phyloP scores from a whole-genome alignment of 2,329 filamentous ascomycete species.

The Pestalotiopsis sp. region DNA sequence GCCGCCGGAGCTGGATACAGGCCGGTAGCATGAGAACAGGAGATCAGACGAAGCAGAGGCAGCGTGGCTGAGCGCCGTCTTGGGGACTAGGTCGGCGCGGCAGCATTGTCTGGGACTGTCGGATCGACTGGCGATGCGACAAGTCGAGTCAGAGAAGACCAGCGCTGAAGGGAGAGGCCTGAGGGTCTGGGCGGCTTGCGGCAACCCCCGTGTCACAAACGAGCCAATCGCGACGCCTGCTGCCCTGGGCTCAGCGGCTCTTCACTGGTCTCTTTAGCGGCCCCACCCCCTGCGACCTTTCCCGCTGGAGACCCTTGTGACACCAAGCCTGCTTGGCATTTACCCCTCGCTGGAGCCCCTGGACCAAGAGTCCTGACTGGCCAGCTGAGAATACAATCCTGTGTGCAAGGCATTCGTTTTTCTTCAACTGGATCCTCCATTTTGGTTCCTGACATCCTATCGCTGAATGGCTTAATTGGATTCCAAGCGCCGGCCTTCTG shows the following conservation, averaged over 20 bases:
- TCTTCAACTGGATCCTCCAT: not conserved
- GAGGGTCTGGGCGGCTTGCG: conserved; percentile 17
- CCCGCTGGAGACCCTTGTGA: not conserved
- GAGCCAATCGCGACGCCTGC: conserved; percentile 1
- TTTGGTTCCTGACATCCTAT: not conserved
- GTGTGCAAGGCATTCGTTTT: not conserved
- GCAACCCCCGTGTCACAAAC: not conserved
- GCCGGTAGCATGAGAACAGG: not conserved
- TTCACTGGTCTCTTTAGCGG: not conserved
- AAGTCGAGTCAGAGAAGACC: conserved; percentile 32
- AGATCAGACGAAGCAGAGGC: not conserved
- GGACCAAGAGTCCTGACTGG: not conserved
- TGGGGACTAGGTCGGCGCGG: not conserved
- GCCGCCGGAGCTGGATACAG: not conserved
- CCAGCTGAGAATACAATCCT: not conserved
- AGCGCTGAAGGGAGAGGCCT: conserved; percentile 21
- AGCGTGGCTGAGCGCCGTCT: not conserved
- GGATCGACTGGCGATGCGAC: conserved; percentile 43
- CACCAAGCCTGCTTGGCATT: not conserved
- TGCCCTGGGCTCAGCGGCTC: not conserved
- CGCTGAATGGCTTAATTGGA: not conserved
- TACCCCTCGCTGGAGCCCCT: not conserved
- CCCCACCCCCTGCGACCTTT: not conserved
- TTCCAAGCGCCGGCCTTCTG: not conserved
- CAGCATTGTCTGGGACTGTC: conserved; percentile 28